Base-by-base conservation (phyloP, 257 asterid genomes). In the Leptodermis oblonga region DNA sequence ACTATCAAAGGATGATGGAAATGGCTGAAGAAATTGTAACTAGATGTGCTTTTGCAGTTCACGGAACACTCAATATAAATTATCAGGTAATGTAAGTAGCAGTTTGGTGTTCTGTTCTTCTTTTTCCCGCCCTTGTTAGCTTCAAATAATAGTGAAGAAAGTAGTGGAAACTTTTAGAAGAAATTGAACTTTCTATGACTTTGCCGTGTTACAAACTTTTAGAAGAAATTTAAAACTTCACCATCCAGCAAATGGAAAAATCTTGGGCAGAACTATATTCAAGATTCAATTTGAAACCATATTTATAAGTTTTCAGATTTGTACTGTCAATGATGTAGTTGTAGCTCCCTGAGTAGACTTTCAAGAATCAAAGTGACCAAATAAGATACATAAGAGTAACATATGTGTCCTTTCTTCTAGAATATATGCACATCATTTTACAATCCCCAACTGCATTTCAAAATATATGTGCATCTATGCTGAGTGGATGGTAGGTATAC, bases 1-100 rank as follows among this genome's bases (percentile, higher is more conserved):
- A 91, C 85, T 94, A 94, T 62, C 92, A 87, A 80, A 89, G 91
- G 83, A 91, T 94, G 99, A 91, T 94, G 95, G 82, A 91, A 80
- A 81, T 91, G 96, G 81, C 99, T 11, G 97, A 94, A 81, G 96
- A 91, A 60, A 89, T 91, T 33, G 78, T 91, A 39, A 89, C 93
- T n/a, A 82, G 78, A 42, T 91, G 96, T 83, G 91, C 97, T 74
- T 88, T 87, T 76, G 93, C 97, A 52, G 95, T 94, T 62, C 83
- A 84, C 69, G 97, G 86, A 68, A 86, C 83, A 62, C 99, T 94
- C 73, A 81, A 77, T 72, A 77, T 94, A 70, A 92, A 88, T 74
- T 94, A 90, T 82, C 99, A 94, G 96, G 99, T 88, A 78, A 36
- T 67, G 25, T 31, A 70, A 22, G 46, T 34, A 2, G 68, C 23